A percentile compares a stretch with the other conserved stretches of the same genome.
Conservation (phyloP, 345 rosid species). For the Barbarea vulgaris region DNA sequence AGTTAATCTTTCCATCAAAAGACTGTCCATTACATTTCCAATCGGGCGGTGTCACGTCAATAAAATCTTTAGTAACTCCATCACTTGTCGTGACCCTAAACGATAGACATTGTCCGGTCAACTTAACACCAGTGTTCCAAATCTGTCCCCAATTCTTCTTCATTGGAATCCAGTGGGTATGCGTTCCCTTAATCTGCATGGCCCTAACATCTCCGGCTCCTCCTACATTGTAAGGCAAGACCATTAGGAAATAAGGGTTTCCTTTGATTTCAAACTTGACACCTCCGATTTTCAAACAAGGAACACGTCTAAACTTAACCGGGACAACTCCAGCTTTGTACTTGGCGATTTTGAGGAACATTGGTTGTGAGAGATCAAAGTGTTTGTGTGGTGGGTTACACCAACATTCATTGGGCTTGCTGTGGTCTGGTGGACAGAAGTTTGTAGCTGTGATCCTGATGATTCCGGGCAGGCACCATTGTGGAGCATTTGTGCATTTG, state of each 20-base stretch:
- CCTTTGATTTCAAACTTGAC: slow-evolving; percentile 45
- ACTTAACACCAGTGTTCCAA: slow-evolving; percentile 6
- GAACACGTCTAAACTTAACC: slow-evolving; percentile 43
- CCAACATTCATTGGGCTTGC: slow-evolving; percentile 34
- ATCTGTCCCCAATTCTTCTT: slow-evolving; percentile 21
- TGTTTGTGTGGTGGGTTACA: slow-evolving; percentile 58
- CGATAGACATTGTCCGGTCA: slow-evolving; percentile 17
- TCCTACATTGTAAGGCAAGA: slow-evolving; percentile 33
- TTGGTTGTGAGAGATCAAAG: slow-evolving; percentile 51
- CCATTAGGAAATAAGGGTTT: slow-evolving; percentile 33
- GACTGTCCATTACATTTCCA: neutral
- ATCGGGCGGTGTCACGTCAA: neutral
- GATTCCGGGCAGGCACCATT: slow-evolving; percentile 22
- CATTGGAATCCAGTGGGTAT: neutral
- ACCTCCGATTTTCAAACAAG: slow-evolving; percentile 42
- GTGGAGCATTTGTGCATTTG: neutral
- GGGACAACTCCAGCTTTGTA: slow-evolving; percentile 54
- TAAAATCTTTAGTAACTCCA: slow-evolving; percentile 2
- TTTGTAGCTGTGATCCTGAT: slow-evolving; percentile 57
- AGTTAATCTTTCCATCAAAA: slow-evolving; percentile 25
- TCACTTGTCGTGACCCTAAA: slow-evolving; percentile 15
- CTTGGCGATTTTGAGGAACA: slow-evolving; percentile 46
- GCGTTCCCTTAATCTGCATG: slow-evolving; percentile 13
- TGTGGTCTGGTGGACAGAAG: slow-evolving; percentile 59
- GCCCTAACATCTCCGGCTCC: slow-evolving; percentile 33